A percentile compares a stretch with the other conserved stretches of the same genome.
These are phyloP conservation scores for Conidiobolus incongruus DNA, from an alignment of 371 early-diverging fungal genomes.

Conservation along the genomic window DNA sequence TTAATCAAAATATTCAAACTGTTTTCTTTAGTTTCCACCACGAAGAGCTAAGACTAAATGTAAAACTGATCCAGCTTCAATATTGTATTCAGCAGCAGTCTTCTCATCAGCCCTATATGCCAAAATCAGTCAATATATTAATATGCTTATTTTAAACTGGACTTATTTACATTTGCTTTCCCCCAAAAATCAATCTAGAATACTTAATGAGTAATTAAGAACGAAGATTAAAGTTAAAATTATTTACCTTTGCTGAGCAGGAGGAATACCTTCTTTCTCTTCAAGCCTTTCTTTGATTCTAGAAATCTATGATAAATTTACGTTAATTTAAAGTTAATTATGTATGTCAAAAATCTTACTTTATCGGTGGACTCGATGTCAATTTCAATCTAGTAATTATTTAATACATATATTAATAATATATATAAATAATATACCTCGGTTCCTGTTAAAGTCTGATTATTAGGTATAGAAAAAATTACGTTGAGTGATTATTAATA, in stretches of 20 bases:
- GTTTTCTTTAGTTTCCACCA: slow-evolving; percentile 46
- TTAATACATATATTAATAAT: slow-evolving; percentile 1
- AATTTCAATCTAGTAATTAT: slow-evolving; percentile 52
- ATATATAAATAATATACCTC: slow-evolving; percentile 29
- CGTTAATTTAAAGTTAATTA: background rate
- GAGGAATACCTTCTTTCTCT: slow-evolving; percentile 94
- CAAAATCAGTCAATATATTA: background rate
- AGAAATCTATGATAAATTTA: slow-evolving; percentile 24
- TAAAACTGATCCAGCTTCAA: slow-evolving; percentile 76
- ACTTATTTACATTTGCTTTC: slow-evolving; percentile 67
- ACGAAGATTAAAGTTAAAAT: background rate
- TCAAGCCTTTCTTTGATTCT: slow-evolving; percentile 87
- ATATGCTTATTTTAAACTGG: background rate
- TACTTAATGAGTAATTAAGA: background rate
- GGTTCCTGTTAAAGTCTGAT: slow-evolving; percentile 79
- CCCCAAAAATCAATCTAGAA: slow-evolving; percentile 59
- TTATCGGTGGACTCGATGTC: slow-evolving; percentile 65
- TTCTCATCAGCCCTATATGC: slow-evolving; percentile 62
- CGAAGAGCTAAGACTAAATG: slow-evolving; percentile 96
- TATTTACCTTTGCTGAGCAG: slow-evolving; percentile 64
- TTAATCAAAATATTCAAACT: no score
- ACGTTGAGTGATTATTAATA: background rate
- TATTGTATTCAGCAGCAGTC: slow-evolving; percentile 46
- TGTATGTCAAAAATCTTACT: background rate
- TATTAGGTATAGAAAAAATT: background rate